Evolutionary conservation across 257 asterid species (phyloP).

Genomic region (Echium plantagineum): DNA sequence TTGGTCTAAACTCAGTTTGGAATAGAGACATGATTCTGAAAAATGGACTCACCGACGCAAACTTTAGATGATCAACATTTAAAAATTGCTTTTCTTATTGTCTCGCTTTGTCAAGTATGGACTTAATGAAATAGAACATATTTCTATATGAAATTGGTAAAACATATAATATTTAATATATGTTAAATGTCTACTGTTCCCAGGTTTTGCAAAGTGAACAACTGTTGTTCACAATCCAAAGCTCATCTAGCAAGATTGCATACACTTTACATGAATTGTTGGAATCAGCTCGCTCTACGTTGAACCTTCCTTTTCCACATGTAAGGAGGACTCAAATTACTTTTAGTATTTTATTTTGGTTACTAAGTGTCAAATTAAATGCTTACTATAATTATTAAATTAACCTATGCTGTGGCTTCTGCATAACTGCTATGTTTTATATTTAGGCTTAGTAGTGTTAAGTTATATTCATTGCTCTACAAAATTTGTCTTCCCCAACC

Average conservation of each 20-base stretch:
- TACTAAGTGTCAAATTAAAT: not conserved
- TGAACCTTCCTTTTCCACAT: slow-evolving; percentile 35
- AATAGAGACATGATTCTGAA: too few relatives aligned
- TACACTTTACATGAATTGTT: slow-evolving; percentile 29
- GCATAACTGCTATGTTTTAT: too few relatives aligned
- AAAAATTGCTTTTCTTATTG: not conserved
- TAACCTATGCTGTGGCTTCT: not conserved
- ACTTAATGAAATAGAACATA: not conserved
- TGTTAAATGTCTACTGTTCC: not conserved
- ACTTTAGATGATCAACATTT: not conserved
- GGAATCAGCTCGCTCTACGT: slow-evolving; percentile 35
- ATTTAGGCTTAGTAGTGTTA: too few relatives aligned
- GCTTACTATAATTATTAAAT: not conserved
- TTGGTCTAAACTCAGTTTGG: too few relatives aligned
- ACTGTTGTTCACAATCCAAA: slow-evolving; percentile 52
- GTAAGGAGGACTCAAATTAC: slow-evolving; percentile 21
- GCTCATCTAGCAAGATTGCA: slow-evolving; percentile 36
- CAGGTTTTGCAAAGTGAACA: slow-evolving; percentile 70
- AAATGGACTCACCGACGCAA: not conserved
- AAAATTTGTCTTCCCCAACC: slow-evolving; percentile 5
- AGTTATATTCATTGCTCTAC: not conserved
- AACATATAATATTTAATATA: not conserved
- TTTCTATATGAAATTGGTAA: not conserved
- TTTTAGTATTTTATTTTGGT: not conserved
- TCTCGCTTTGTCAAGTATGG: too few relatives aligned